Conservation (phyloP, 108 stramenopile genomes). For the Poteriospumella lacustris region DNA sequence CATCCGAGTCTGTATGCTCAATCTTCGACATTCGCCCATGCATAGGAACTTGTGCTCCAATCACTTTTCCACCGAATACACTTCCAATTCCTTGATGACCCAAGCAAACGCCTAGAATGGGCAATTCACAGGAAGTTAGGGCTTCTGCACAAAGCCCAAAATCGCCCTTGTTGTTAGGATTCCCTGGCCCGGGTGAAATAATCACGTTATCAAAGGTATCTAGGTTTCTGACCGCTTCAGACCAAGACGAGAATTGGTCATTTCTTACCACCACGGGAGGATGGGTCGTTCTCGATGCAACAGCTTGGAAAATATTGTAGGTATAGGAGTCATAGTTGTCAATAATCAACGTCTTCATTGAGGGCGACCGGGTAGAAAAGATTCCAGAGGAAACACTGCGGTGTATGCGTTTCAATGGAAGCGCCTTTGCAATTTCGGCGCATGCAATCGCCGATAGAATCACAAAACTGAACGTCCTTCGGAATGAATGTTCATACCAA, state of each 20-base stretch:
- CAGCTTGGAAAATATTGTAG: conserved; percentile 79
- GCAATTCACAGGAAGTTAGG: conserved; percentile 52
- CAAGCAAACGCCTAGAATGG: conserved; percentile 83
- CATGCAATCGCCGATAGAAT: too few relatives aligned
- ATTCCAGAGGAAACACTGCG: too few relatives aligned
- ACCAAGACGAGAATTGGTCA: conserved; percentile 53
- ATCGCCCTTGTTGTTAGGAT: conserved; percentile 58
- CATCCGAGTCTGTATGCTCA: conserved; percentile 32
- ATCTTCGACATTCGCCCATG: conserved; percentile 75
- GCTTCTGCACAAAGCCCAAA: conserved; percentile 65
- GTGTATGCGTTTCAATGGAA: too few relatives aligned
- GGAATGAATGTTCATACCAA: too few relatives aligned
- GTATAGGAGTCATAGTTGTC: conserved; percentile 95
- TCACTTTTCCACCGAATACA: conserved; percentile 54
- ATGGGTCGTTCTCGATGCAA: conserved; percentile 61
- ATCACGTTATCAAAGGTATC: conserved; percentile 1
- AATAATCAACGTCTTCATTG: conserved; percentile 60
- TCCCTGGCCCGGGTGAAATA: conserved; percentile 58
- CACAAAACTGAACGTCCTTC: too few relatives aligned
- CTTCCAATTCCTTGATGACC: conserved; percentile 81
- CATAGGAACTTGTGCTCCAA: conserved; percentile 62
- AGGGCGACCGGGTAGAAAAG: neutral
- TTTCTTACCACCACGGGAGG: conserved; percentile 74
- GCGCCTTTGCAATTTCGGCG: too few relatives aligned
- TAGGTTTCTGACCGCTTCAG: neutral